Percentiles rank a stretch among this genome's conserved stretches.
These are phyloP conservation scores for Kodamaea leandrae DNA, from an alignment of 805 yeast species.

Conservation along the genomic window DNA sequence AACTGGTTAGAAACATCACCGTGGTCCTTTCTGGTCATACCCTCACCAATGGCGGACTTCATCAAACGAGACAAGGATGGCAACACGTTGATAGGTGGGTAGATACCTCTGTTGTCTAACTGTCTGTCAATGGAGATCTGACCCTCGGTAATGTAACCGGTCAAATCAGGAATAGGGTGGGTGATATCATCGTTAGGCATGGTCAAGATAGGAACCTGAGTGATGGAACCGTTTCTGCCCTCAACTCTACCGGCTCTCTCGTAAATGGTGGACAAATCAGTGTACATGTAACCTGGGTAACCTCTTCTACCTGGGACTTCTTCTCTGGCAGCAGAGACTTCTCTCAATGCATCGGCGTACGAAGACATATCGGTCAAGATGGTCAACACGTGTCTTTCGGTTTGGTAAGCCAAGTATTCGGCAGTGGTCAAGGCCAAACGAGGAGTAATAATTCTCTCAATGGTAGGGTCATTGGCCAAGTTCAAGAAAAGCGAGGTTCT, in stretches of 20 bases:
- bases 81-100: conserved; percentile 97
- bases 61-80: conserved; percentile 97
- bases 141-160: conserved; percentile 99
- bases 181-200: conserved; percentile 99
- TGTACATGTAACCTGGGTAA: conserved; percentile 99
- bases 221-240: conserved; percentile 98
- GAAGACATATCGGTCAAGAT: conserved; percentile 99
- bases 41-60: conserved; percentile 99
- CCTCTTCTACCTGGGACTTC: conserved; percentile 99
- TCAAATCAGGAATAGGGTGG: conserved; percentile 99
- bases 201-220: conserved; percentile 97
- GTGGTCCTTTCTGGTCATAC: conserved; percentile 99
- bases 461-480: conserved; percentile 98
- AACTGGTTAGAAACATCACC: conserved; percentile 99
- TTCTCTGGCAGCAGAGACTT: conserved; percentile 99
- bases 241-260: conserved; percentile 99
- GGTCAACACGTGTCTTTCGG: conserved; percentile 98
- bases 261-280: conserved; percentile 97
- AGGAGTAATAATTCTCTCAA: conserved; percentile 98
- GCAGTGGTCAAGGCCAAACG: conserved; percentile 98
- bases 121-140: conserved; percentile 98
- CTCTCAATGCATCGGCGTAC: conserved; percentile 99
- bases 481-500: conserved; percentile 95
- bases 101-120: conserved; percentile 92
- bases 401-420: conserved; percentile 97